These are phyloP conservation scores for Brassica nigra DNA, from an alignment of 345 rosid species.

Conservation along the genomic window DNA sequence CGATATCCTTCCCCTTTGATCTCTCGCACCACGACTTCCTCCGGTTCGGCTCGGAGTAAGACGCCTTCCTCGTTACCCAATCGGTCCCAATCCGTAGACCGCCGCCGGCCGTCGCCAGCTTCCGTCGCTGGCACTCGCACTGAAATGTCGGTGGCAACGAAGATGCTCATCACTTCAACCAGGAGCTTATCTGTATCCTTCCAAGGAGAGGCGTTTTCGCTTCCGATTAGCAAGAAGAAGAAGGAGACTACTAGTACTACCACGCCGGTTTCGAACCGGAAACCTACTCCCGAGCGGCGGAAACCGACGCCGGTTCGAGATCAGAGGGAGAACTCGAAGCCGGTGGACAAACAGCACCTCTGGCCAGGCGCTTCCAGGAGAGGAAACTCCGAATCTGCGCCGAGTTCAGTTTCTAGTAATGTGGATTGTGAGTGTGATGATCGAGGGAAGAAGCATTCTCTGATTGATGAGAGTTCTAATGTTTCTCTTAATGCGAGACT, in stretches of 20 bases:
- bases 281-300: constrained; percentile 64
- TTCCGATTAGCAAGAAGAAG: constrained; percentile 81
- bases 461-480: not conserved
- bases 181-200: constrained; percentile 90
- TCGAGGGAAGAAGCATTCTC: constrained; percentile 21
- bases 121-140: constrained; percentile 13
- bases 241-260: constrained; percentile 38
- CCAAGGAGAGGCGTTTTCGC: constrained; percentile 88
- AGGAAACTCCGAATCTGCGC: constrained; percentile 46
- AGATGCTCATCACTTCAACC: constrained; percentile 82
- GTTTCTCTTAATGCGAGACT: not conserved
- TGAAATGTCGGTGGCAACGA: constrained; percentile 62
- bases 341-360: constrained; percentile 52
- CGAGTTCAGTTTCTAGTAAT: not conserved
- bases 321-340: constrained; percentile 63
- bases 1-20: constrained; percentile 69
- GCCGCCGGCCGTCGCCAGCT: constrained; percentile 48
- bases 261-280: constrained; percentile 48
- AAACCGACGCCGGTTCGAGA: constrained; percentile 60
- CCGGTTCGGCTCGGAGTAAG: constrained; percentile 27
- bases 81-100: constrained; percentile 88
- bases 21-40: constrained; percentile 56
- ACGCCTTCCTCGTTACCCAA: constrained; percentile 48
- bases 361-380: constrained; percentile 81
- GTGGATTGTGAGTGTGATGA: constrained; percentile 51